Base-by-base conservation (phyloP, 495 filamentous ascomycete genomes). In the Penicillium soppii region DNA sequence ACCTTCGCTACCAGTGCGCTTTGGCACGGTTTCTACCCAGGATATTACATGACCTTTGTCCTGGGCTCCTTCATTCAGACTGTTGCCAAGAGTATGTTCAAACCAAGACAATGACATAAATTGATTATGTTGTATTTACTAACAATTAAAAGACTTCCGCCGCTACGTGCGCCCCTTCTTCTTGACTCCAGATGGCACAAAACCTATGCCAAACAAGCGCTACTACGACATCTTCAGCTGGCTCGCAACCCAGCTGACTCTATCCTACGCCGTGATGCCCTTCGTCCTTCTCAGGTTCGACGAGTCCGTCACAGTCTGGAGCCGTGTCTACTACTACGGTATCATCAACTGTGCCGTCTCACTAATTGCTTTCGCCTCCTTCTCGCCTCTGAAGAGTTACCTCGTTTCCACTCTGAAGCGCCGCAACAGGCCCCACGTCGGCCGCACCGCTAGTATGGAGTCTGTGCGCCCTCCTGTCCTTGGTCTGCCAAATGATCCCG, bases 11-110 rank as follows among this genome's bases (percentile, higher is more conserved):
- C 94, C 23, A 91, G 87, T 57, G 94, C 94, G 1, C 88, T 97
- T 64, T 98, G 94, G 94, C 94, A 98, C 67, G 94, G 94, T 15
- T 97, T 97, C 72, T 94, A 94, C 55, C 94, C 95, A 0, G 94
- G 94, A 5, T 98, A 98, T 67, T 97, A 98, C 67, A 65, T 98
- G 41, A 78, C 89, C 7, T 98, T 98, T 54, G 69, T 97, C 43
- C 78, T 96, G 16, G 94, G 89, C 2, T 87, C 88, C 16, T 89
- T 98, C 54, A 78, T 96, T 32, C 94, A 98, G 68, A 95, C 89
- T 3, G 85, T 86, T 23, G 95, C 95, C 8, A 98, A 98, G 75
- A 89, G 92, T 96, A 79, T 23, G 43, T 22, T 16, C 20, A n/a
- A 13, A 16, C 9, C 16, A 27, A 23, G 1, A 25, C 53, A 82